These are phyloP conservation scores for Penicillium canescens DNA, from an alignment of 495 filamentous ascomycete genomes.

Conservation along the genomic window DNA sequence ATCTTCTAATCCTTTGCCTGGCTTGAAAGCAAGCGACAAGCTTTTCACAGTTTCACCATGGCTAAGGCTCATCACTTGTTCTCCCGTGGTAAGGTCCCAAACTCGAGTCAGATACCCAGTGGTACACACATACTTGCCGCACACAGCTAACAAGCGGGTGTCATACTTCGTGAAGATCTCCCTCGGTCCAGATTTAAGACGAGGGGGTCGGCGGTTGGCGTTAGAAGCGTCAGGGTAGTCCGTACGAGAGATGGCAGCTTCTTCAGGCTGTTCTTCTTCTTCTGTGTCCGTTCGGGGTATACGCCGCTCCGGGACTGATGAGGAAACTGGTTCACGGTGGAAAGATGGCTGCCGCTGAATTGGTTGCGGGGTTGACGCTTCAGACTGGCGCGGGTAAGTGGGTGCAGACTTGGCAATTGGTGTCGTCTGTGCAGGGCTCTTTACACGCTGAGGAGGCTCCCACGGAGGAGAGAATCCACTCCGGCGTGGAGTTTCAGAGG, in stretches of 20 bases:
- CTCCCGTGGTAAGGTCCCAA: conserved; percentile 82
- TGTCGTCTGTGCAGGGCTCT: conserved; percentile 14
- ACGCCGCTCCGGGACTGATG: conserved; percentile 25
- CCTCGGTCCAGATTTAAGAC: conserved; percentile 63
- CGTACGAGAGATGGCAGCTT: conserved; percentile 30
- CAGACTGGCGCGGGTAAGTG: conserved; percentile 7
- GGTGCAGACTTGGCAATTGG: conserved; percentile 21
- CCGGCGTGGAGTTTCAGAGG: conserved; percentile 22
- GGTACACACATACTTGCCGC: conserved; percentile 84
- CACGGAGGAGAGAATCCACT: conserved; percentile 35
- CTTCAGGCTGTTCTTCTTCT: conserved; percentile 36
- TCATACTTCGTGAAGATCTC: conserved; percentile 86
- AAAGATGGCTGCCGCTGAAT: conserved; percentile 33
- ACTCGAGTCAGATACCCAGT: conserved; percentile 80
- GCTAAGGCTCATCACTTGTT: conserved; percentile 73
- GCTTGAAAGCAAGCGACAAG: conserved; percentile 82
- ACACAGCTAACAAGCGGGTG: conserved; percentile 80
- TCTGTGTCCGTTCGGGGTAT: conserved; percentile 25
- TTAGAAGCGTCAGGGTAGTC: conserved; percentile 85
- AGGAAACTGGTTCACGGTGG: conserved; percentile 27
- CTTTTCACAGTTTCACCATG: conserved; percentile 79
- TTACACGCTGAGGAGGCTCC: conserved; percentile 17
- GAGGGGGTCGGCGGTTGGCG: conserved; percentile 81
- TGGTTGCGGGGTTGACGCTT: conserved; percentile 15
- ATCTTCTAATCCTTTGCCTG: conserved; percentile 66